These are phyloP conservation scores for Fragilariopsis cylindrus DNA, from an alignment of 108 stramenopile species.

Conservation along the genomic window DNA sequence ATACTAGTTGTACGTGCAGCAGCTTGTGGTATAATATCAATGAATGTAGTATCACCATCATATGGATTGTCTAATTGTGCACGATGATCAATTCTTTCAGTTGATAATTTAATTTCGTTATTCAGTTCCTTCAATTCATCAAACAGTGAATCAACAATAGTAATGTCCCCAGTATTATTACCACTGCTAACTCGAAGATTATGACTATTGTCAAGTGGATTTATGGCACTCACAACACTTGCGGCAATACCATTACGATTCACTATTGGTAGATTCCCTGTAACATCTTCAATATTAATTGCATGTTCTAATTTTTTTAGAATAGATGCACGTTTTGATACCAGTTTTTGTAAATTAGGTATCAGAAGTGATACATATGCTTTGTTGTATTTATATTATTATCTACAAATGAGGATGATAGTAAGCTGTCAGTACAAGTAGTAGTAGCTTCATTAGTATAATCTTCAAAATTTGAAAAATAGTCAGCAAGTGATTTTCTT, in stretches of 20 bases:
- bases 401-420: not conserved
- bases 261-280: slow-evolving; percentile 30
- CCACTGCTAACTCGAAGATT: slow-evolving; percentile 7
- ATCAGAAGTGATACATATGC: slow-evolving; percentile 40
- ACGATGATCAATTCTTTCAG: slow-evolving; percentile 25
- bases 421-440: not conserved
- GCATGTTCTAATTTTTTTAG: slow-evolving; percentile 62
- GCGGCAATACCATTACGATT: slow-evolving; percentile 23
- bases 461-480: slow-evolving; percentile 35
- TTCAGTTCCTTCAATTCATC: slow-evolving; percentile 42
- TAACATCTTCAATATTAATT: slow-evolving; percentile 43
- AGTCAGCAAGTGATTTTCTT: slow-evolving; percentile 40
- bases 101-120: slow-evolving; percentile 25
- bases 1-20: no score
- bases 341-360: slow-evolving; percentile 47
- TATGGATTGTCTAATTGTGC: not conserved
- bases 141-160: slow-evolving; percentile 5
- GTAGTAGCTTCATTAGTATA: not conserved
- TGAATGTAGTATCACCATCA: not conserved
- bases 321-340: slow-evolving; percentile 44
- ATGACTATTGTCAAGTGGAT: not conserved
- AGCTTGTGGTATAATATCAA: no score
- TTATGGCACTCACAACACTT: not conserved
- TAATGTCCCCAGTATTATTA: not conserved
- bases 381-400: not conserved